Conservation (phyloP, 257 asterid species). For the Solanum appendiculatum region DNA sequence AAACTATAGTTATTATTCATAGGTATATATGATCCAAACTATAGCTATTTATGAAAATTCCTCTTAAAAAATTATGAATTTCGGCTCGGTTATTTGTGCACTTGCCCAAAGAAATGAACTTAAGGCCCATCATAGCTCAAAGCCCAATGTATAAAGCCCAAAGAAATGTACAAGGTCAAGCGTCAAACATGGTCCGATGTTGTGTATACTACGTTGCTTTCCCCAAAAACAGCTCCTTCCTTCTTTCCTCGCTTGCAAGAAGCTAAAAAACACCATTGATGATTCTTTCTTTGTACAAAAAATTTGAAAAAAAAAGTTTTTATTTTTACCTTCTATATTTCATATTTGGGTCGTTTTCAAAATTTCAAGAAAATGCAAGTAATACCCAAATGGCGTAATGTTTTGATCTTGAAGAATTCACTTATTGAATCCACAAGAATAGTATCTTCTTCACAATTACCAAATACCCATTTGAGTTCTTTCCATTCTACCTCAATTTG, state of each 20-base stretch:
- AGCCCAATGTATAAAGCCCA: background rate
- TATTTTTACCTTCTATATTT: background rate
- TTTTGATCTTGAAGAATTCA: constrained; percentile 29
- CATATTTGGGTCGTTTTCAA: background rate
- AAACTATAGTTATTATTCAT: too few species aligned
- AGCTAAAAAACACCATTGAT: background rate
- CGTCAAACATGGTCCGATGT: background rate
- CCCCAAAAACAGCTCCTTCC: background rate
- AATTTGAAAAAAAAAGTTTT: background rate
- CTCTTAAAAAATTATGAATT: too few species aligned
- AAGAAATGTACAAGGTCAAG: background rate
- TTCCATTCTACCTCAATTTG: constrained; percentile 42
- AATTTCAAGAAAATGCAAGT: constrained; percentile 34
- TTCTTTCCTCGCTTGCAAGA: background rate
- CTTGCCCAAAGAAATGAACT: background rate
- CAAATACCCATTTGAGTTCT: constrained; percentile 22
- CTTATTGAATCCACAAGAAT: constrained; percentile 26
- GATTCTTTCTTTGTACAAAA: background rate
- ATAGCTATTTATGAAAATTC: background rate
- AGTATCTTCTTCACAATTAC: constrained; percentile 2
- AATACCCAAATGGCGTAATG: constrained; percentile 46
- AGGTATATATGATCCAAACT: background rate
- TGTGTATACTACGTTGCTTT: background rate
- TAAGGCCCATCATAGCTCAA: background rate
- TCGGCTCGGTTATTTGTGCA: background rate